These are phyloP conservation scores for Tricholoma sp. DNA, from an alignment of 768 basidiomycete genomes.

Conservation along the genomic window DNA sequence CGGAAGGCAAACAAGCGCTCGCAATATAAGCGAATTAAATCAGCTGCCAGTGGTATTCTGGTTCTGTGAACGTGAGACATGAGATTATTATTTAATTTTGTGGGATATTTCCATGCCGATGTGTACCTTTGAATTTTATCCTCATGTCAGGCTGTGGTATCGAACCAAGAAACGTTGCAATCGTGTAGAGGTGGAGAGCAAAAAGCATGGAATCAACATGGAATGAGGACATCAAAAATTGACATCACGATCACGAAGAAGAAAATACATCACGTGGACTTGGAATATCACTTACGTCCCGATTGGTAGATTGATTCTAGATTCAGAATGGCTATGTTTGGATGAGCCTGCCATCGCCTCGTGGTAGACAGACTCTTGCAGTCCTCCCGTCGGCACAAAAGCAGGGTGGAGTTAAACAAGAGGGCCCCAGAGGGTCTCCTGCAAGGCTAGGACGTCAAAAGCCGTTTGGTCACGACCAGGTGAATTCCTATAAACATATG, in stretches of 20 bases:
- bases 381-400: conserved; percentile 23
- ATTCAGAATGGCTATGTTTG: conserved; percentile 12
- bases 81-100: too few species aligned
- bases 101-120: too few species aligned
- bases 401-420: conserved; percentile 19
- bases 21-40: too few species aligned
- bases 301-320: conserved; percentile 3
- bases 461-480: conserved; percentile 21
- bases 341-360: conserved; percentile 25
- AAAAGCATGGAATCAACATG: background rate
- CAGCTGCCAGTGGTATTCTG: too few species aligned
- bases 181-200: too few species aligned
- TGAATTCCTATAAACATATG: conserved; percentile 14
- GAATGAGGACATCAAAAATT: background rate
- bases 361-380: conserved; percentile 22
- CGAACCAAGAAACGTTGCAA: too few species aligned
- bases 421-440: conserved; percentile 26
- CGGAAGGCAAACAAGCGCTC: too few species aligned
- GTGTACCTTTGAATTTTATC: too few species aligned
- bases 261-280: conserved; percentile 17
- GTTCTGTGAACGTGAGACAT: too few species aligned
- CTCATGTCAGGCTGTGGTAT: background rate
- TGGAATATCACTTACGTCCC: conserved; percentile 5
- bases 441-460: conserved; percentile 24
- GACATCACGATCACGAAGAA: background rate